These are phyloP conservation scores for Parastagonospora nodorum DNA, from an alignment of 2,329 filamentous ascomycete genomes.

Conservation along the genomic window DNA sequence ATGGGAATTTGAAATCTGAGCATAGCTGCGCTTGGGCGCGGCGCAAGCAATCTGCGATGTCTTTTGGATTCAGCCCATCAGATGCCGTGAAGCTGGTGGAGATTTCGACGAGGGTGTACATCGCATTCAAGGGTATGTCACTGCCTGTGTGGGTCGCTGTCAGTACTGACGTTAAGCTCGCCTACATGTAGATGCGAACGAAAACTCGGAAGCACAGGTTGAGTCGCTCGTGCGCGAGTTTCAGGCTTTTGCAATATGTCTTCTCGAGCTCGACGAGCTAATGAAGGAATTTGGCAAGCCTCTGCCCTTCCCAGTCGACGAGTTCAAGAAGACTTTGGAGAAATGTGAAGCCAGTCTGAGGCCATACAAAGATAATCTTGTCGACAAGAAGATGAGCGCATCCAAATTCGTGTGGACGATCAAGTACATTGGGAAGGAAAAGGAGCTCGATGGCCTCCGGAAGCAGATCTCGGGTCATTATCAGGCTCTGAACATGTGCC, in stretches of 20 bases:
- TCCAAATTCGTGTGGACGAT: conserved; percentile 38
- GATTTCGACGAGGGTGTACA: conserved; percentile 37
- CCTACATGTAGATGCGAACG: conserved; percentile 34
- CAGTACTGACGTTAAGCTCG: conserved; percentile 11
- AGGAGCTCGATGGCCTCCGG: conserved; percentile 35
- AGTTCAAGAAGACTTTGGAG: conserved; percentile 38
- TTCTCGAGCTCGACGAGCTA: conserved; percentile 32
- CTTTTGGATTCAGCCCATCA: conserved; percentile 37
- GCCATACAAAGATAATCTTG: conserved; percentile 34
- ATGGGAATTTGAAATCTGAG: conserved; percentile 24
- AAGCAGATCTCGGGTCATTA: conserved; percentile 37
- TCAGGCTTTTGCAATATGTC: conserved; percentile 34
- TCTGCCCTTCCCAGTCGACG: conserved; percentile 35
- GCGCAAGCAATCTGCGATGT: conserved; percentile 28
- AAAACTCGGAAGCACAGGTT: conserved; percentile 42
- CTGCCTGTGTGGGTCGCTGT: neutral
- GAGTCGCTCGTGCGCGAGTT: conserved; percentile 37
- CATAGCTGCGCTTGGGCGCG: conserved; percentile 36
- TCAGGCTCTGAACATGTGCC: conserved; percentile 39
- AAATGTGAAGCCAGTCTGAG: conserved; percentile 35
- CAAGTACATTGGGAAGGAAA: conserved; percentile 42
- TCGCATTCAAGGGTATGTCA: conserved; percentile 39
- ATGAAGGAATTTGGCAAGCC: conserved; percentile 42
- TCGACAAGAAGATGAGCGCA: conserved; percentile 38
- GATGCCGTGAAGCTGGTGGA: conserved; percentile 40